Percentiles rank a stretch among this genome's conserved stretches.
These are phyloP conservation scores for Aphanocladium album DNA, from an alignment of 2,329 filamentous ascomycete species.

Conservation along the genomic window DNA sequence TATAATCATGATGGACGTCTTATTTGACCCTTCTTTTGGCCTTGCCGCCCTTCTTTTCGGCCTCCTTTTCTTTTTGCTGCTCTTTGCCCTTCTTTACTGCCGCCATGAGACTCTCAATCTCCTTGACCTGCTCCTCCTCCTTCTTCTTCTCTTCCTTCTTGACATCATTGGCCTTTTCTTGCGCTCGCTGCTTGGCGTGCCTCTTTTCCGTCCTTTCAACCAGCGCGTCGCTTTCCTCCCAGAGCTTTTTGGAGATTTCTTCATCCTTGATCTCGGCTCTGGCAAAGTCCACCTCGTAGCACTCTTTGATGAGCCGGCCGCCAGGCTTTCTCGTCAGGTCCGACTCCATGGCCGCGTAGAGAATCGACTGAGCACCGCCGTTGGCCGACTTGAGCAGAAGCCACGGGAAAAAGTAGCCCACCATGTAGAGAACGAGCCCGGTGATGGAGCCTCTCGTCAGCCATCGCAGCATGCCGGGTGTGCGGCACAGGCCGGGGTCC, in stretches of 20 bases:
- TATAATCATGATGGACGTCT: not conserved
- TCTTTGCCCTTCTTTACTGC: constrained; percentile 40
- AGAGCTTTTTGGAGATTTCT: constrained; percentile 74
- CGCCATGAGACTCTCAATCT: constrained; percentile 35
- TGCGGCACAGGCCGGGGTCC: constrained; percentile 80
- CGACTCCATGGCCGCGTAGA: constrained; percentile 81
- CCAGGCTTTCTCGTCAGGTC: constrained; percentile 56
- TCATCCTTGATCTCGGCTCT: constrained; percentile 74
- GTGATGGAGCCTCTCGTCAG: constrained; percentile 77
- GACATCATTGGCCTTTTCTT: constrained; percentile 25
- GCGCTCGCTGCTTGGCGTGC: constrained; percentile 50
- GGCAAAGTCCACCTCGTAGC: constrained; percentile 66
- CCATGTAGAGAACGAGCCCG: constrained; percentile 71
- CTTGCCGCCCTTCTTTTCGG: constrained; percentile 4
- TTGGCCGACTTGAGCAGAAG: constrained; percentile 78
- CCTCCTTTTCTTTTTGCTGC: constrained; percentile 21
- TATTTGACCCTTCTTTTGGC: constrained; percentile 5
- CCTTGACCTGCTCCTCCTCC: constrained; percentile 27
- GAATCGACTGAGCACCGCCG: constrained; percentile 79
- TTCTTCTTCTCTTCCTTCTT: constrained; percentile 32
- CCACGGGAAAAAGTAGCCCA: constrained; percentile 79
- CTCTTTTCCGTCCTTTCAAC: constrained; percentile 79
- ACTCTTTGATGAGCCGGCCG: constrained; percentile 81
- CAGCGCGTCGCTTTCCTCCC: constrained; percentile 82
- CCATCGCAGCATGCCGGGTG: constrained; percentile 83